phyloP scores from a whole-genome alignment of 345 rosid genomes.

The Noccaea bulbosa region DNA sequence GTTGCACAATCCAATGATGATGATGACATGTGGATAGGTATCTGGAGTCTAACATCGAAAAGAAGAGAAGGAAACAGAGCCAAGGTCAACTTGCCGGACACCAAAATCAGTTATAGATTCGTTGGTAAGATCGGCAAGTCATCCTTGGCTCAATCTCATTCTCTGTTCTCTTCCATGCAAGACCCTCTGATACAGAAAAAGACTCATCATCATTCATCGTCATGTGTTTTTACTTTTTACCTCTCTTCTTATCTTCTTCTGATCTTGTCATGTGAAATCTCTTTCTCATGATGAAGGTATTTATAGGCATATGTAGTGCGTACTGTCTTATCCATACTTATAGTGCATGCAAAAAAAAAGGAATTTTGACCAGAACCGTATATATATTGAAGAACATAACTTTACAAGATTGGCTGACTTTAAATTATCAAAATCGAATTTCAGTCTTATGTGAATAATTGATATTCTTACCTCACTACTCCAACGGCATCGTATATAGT shows the following conservation, averaged over 20 bases:
- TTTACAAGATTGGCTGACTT: slow-evolving; percentile 33
- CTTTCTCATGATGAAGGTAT: slow-evolving; percentile 16
- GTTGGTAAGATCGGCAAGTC: slow-evolving; percentile 40
- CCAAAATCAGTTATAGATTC: background rate
- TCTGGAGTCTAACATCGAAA: slow-evolving; percentile 32
- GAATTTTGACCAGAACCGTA: slow-evolving; percentile 34
- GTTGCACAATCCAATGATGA: background rate
- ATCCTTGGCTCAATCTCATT: slow-evolving; percentile 45
- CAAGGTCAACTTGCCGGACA: slow-evolving; percentile 43
- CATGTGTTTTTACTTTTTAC: background rate
- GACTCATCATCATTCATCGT: slow-evolving; percentile 12
- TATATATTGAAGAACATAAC: slow-evolving; percentile 23
- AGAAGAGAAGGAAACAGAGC: slow-evolving; percentile 43
- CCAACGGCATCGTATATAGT: slow-evolving; percentile 15
- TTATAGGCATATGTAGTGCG: slow-evolving; percentile 28
- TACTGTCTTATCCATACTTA: too few relatives aligned
- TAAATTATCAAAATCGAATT: slow-evolving; percentile 21
- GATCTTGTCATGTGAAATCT: slow-evolving; percentile 24
- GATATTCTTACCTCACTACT: slow-evolving; percentile 34
- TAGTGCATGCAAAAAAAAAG: slow-evolving; percentile 29
- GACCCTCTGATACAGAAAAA: slow-evolving; percentile 15
- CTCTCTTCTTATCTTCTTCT: slow-evolving; percentile 4
- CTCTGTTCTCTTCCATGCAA: slow-evolving; percentile 39
- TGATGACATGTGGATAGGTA: background rate
- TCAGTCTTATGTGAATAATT: slow-evolving; percentile 19